A percentile compares a stretch with the other conserved stretches of the same genome.
Conservation (phyloP, 176 grass and related monocot species). For the Oryza coarctata region DNA sequence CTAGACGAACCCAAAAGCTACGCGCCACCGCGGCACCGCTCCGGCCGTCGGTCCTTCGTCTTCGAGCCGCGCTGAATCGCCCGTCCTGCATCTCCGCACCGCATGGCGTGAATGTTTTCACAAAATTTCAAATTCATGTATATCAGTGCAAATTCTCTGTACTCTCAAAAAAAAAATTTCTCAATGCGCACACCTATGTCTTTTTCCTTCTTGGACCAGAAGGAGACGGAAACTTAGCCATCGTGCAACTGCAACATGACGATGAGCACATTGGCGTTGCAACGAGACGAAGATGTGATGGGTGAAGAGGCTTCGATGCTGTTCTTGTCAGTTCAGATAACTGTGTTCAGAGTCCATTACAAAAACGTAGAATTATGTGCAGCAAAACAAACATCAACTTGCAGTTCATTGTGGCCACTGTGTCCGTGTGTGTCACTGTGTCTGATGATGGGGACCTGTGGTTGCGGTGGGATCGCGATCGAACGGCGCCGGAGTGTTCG, state of each 20-base stretch:
- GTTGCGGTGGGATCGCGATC: not conserved
- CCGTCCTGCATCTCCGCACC: no score
- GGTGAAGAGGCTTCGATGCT: not conserved
- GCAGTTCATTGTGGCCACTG: not conserved
- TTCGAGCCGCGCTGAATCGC: no score
- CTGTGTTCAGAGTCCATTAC: not conserved
- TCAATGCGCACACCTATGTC: no score
- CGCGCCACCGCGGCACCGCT: no score
- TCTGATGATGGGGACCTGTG: not conserved
- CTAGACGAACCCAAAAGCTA: slow-evolving; percentile 15
- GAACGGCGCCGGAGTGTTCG: not conserved
- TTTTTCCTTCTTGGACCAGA: not conserved
- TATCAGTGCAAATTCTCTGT: no score
- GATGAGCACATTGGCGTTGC: not conserved
- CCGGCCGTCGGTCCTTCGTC: no score
- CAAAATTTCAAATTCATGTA: no score
- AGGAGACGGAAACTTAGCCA: slow-evolving; percentile 6
- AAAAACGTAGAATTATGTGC: not conserved
- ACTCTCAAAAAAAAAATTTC: no score
- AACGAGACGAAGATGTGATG: not conserved
- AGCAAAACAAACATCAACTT: not conserved
- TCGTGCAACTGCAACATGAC: not conserved
- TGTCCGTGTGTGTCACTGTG: not conserved
- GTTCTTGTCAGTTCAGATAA: not conserved
- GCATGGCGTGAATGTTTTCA: no score